These are phyloP conservation scores for Aspergillus sp. DNA, from an alignment of 2,329 filamentous ascomycete genomes.

Conservation along the genomic window DNA sequence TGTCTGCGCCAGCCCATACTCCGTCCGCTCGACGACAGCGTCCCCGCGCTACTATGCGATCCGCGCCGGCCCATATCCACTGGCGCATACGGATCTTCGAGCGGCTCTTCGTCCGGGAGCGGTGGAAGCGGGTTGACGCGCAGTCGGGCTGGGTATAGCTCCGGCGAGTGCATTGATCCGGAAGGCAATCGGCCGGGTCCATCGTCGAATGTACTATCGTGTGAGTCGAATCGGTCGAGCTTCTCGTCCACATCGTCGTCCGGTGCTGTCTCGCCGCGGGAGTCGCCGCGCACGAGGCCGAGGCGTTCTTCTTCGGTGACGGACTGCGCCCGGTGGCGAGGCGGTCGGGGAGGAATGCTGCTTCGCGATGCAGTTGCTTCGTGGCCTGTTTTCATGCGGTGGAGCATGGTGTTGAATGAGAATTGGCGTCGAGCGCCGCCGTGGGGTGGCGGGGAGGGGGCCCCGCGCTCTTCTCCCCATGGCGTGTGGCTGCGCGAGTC, in stretches of 20 bases:
- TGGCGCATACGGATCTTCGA: conserved; percentile 10
- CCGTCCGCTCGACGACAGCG: conserved; percentile 22
- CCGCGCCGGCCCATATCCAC: conserved; percentile 13
- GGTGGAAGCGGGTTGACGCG: conserved; percentile 35
- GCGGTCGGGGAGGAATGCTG: conserved; percentile 41
- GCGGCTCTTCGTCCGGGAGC: conserved; percentile 32
- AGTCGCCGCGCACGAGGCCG: conserved; percentile 78
- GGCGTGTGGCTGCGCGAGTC: conserved; percentile 44
- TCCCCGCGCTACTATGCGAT: conserved; percentile 27
- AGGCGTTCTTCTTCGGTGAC: conserved; percentile 79
- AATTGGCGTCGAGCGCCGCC: conserved; percentile 73
- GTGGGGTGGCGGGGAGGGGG: conserved; percentile 44
- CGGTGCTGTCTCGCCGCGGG: conserved; percentile 62
- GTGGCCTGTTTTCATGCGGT: conserved; percentile 43
- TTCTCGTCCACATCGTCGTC: conserved; percentile 33
- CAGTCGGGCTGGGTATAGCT: conserved; percentile 24
- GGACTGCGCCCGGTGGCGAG: conserved; percentile 46
- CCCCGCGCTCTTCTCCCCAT: conserved; percentile 32
- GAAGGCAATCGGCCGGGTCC: conserved; percentile 1
- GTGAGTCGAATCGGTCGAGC: conserved; percentile 27
- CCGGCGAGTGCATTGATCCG: not conserved
- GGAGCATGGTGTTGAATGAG: conserved; percentile 86
- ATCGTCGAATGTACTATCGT: conserved; percentile 16
- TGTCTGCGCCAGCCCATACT: conserved; percentile 34
- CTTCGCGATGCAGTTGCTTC: conserved; percentile 34